Evolutionary conservation across 2,329 filamentous ascomycete species (phyloP).

Genomic region (Coniochaeta ligniaria): DNA sequence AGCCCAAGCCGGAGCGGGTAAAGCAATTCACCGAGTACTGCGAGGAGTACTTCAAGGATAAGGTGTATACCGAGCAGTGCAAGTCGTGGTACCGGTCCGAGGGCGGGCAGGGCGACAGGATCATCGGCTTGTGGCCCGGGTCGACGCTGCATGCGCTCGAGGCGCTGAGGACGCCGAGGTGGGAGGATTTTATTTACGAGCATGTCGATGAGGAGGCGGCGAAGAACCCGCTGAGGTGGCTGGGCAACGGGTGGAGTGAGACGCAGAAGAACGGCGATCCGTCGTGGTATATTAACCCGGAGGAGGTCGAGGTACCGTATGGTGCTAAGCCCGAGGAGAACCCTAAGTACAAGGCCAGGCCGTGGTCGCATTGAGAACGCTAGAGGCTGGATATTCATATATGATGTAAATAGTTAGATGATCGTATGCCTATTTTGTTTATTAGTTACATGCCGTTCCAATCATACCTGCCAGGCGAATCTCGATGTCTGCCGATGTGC

Average conservation of each 20-base stretch:
- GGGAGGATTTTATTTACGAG: constrained; percentile 39
- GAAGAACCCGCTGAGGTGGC: constrained; percentile 28
- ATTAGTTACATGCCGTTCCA: background rate
- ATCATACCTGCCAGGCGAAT: background rate
- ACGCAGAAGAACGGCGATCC: constrained; percentile 28
- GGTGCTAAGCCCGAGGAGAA: constrained; percentile 28
- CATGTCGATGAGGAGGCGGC: constrained; percentile 14
- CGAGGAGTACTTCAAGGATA: constrained; percentile 38
- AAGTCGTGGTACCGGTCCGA: constrained; percentile 47
- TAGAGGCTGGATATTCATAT: background rate
- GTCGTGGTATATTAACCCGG: constrained; percentile 31
- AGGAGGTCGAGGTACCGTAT: constrained; percentile 26
- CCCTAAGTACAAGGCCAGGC: constrained; percentile 22
- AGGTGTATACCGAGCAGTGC: constrained; percentile 40
- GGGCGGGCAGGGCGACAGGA: constrained; percentile 27
- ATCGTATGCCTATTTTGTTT: background rate
- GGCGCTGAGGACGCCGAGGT: constrained; percentile 31
- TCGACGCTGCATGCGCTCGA: constrained; percentile 35
- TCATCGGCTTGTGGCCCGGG: constrained; percentile 37
- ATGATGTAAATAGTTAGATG: background rate
- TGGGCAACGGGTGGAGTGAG: constrained; percentile 33
- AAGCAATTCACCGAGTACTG: constrained; percentile 39
- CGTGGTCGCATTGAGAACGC: constrained; percentile 24
- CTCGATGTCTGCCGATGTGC: background rate
- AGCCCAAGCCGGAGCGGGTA: constrained; percentile 33